These are phyloP conservation scores for Furcasterigmium sp. DNA, from an alignment of 2,329 filamentous ascomycete species.

Conservation along the genomic window DNA sequence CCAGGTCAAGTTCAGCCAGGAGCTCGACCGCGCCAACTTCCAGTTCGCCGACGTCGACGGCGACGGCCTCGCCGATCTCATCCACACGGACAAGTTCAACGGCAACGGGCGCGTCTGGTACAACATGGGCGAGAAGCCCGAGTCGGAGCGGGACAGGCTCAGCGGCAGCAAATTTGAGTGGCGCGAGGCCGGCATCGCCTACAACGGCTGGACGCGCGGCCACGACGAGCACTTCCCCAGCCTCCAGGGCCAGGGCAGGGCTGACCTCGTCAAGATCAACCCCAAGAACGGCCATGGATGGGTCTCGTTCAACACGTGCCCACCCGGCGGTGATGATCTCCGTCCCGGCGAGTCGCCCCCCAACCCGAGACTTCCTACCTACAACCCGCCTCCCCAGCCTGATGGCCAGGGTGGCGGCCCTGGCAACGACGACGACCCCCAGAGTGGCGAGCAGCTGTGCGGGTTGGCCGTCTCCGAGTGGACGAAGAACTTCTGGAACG, in stretches of 20 bases:
- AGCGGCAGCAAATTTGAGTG: conserved; percentile 2
- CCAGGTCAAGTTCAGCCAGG: conserved; percentile 21
- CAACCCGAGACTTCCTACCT: background rate
- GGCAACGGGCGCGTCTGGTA: conserved; percentile 3
- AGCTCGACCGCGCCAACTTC: conserved; percentile 26
- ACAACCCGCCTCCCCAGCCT: background rate
- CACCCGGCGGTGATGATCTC: conserved; percentile 3
- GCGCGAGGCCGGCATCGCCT: too few relatives aligned
- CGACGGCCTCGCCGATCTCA: conserved; percentile 2
- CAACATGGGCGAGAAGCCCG: background rate
- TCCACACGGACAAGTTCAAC: conserved; percentile 5
- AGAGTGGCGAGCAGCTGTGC: conserved; percentile 3
- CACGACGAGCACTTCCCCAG: conserved; percentile 1
- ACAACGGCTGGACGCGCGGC: background rate
- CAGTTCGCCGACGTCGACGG: conserved; percentile 30
- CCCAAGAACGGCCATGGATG: conserved; percentile 4
- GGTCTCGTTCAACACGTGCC: conserved; percentile 6
- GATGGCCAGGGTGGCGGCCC: too few relatives aligned
- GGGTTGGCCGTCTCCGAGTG: background rate
- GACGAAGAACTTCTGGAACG: background rate
- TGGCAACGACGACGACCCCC: too few relatives aligned
- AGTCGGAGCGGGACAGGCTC: background rate
- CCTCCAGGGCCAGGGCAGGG: conserved; percentile 1
- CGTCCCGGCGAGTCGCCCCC: too few relatives aligned
- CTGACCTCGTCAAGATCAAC: conserved; percentile 4